Percentiles rank a stretch among this genome's conserved stretches.
phyloP scores from a whole-genome alignment of 2,329 filamentous ascomycete species.

The Emericellopsis cladophorae region DNA sequence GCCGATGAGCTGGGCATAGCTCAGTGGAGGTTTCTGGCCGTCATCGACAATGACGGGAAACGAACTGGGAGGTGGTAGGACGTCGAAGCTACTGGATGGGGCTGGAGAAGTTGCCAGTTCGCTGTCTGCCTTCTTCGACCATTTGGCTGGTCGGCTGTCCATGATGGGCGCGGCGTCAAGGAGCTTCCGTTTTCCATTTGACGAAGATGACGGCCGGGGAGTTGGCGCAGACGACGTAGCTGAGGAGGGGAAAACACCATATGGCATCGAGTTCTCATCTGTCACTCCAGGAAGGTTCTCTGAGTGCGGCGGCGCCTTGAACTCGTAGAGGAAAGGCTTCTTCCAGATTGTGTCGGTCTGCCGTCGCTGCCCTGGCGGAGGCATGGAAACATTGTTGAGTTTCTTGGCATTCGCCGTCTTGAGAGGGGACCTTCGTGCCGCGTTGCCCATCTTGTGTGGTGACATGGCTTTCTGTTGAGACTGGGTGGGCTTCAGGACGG shows the following conservation, averaged over 20 bases:
- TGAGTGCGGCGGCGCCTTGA: slow-evolving; percentile 28
- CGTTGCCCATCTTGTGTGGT: slow-evolving; percentile 53
- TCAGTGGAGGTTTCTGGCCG: slow-evolving; percentile 78
- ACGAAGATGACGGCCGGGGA: neutral
- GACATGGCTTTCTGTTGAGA: slow-evolving; percentile 38
- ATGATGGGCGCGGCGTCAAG: slow-evolving; percentile 64
- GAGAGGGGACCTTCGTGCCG: slow-evolving; percentile 49
- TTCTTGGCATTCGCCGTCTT: slow-evolving; percentile 38
- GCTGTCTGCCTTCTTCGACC: slow-evolving; percentile 40
- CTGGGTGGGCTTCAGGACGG: neutral
- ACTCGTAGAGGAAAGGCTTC: slow-evolving; percentile 47
- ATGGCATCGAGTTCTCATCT: neutral
- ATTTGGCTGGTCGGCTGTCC: slow-evolving; percentile 56
- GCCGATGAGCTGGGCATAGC: slow-evolving; percentile 88
- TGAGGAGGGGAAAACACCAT: too few species aligned
- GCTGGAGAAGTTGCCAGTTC: neutral
- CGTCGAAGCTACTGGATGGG: slow-evolving; percentile 5
- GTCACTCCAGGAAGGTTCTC: neutral
- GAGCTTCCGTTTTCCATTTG: slow-evolving; percentile 45
- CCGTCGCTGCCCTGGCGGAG: slow-evolving; percentile 32
- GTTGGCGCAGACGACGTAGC: neutral
- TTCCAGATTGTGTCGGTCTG: slow-evolving; percentile 58
- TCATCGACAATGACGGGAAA: slow-evolving; percentile 74
- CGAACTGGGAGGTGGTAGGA: slow-evolving; percentile 57
- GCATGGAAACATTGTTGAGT: slow-evolving; percentile 56